Conservation (phyloP, 768 basidiomycete genomes). For the Hypsizygus marmoreus region DNA sequence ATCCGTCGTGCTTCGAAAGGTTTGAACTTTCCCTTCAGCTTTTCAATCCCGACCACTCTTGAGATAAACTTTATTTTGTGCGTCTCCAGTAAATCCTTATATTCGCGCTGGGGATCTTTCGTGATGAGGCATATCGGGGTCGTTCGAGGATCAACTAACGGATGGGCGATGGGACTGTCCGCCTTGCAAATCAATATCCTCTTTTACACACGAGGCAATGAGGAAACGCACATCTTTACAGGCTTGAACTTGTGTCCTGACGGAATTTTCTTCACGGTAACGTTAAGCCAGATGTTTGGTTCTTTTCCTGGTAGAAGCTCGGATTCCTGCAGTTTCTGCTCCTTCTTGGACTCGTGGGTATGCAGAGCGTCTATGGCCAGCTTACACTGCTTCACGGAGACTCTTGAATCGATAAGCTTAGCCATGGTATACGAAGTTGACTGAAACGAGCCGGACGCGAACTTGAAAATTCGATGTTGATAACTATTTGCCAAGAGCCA, state of each 20-base stretch:
- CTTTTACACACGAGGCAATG: neutral
- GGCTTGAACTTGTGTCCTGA: constrained; percentile 80
- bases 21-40: constrained; percentile 93
- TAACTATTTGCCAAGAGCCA: constrained; percentile 16
- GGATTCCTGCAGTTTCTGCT: constrained; percentile 64
- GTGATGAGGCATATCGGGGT: constrained; percentile 87
- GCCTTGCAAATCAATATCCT: constrained; percentile 22
- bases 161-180: constrained; percentile 71
- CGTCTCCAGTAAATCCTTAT: constrained; percentile 87
- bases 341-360: constrained; percentile 64
- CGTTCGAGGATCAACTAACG: constrained; percentile 80
- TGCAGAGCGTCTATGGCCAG: constrained; percentile 81
- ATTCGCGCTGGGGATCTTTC: constrained; percentile 94
- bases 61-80: constrained; percentile 87
- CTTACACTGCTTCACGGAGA: constrained; percentile 72
- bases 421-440: no score
- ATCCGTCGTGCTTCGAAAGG: constrained; percentile 80
- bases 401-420: constrained; percentile 67
- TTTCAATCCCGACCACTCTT: constrained; percentile 86
- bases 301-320: constrained; percentile 80
- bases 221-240: constrained; percentile 68
- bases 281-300: constrained; percentile 85
- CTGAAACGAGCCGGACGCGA: neutral
- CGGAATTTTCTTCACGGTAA: constrained; percentile 83
- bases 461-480: constrained; percentile 19